Evolutionary conservation across 495 filamentous ascomycete species (phyloP).

Genomic region (Penicillium crystallinum): DNA sequence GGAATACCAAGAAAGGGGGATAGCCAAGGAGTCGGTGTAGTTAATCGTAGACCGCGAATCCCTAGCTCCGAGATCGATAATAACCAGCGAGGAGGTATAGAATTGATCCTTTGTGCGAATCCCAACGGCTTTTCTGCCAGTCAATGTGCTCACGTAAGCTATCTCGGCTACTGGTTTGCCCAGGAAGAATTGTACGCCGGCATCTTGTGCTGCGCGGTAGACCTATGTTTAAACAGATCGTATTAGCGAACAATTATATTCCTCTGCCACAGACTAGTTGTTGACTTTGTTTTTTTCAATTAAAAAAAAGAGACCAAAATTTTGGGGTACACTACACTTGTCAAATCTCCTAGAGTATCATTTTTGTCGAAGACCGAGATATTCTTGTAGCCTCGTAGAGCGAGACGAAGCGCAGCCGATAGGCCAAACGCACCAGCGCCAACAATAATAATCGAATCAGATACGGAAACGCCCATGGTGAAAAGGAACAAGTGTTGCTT

Average conservation of each 20-base stretch:
- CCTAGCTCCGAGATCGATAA: constrained; percentile 40
- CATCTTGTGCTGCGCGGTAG: constrained; percentile 21
- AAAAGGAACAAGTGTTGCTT: not conserved
- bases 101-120: constrained; percentile 31
- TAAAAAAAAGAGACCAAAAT: not conserved
- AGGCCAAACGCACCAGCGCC: constrained; percentile 48
- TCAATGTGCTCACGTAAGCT: constrained; percentile 20
- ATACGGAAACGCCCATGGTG: constrained; percentile 19
- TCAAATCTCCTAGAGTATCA: constrained; percentile 29
- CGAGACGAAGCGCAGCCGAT: constrained; percentile 46
- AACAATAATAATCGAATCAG: constrained; percentile 25
- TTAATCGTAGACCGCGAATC: constrained; percentile 37
- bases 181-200: constrained; percentile 36
- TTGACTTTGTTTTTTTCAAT: not conserved
- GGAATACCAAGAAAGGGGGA: constrained; percentile 52
- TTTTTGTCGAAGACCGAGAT: constrained; percentile 33
- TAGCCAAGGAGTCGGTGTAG: constrained; percentile 23
- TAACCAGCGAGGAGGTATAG: constrained; percentile 32
- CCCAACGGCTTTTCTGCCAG: constrained; percentile 23
- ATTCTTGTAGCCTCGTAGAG: constrained; percentile 39
- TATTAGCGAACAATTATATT: constrained; percentile 11
- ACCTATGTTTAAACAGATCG: constrained; percentile 6
- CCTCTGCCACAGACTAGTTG: not conserved
- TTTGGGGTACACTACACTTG: constrained; percentile 13
- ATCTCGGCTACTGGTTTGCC: constrained; percentile 26